Evolutionary conservation across 2,329 filamentous ascomycete genomes (phyloP), one percentile per base, ranked within the genome.

Genomic region (Camptophora hylomeconis): DNA sequence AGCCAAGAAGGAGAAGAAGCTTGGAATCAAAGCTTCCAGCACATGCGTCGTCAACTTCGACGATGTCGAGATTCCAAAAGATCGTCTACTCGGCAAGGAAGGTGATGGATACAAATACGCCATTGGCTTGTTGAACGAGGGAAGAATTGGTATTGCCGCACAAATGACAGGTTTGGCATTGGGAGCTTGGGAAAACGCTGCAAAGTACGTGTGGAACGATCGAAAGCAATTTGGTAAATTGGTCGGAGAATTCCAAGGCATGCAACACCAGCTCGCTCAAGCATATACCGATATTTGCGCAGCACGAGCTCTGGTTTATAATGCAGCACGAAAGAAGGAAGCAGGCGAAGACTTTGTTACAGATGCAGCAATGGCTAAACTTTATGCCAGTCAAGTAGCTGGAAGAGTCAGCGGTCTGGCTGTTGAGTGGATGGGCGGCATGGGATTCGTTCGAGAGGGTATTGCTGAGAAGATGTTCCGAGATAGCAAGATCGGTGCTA

Each of bases 1-100:
- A 49, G 84, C 89, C 21, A 98, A 98, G 72, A 98, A 98, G 67
- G 89, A 98, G 68, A 95, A 95, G 78, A 98, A 98, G 67, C 75
- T 98, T 26, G 89, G 89, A 35, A 98, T 98, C 62, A 78, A 72
- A 50, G 89, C 89, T 30, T 92, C 81, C 61, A 92, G 81, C 61
- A 98, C 89, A 17, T 98, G 89, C 58, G 87, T 94, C 39, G 68
- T 98, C 55, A 95, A 82, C 67, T 92, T 98, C 47, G 89, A 98
- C 58, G 89, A 98, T 48, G 84, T 95, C 29, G 72, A 87, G 49
- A 70, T 98, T 20, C 84, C 89, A 37, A 77, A 75, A 56, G 80
- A 77, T 49, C 92, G 93, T 56, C 61, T 98, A 10, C 70, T 98
- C 1, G 89, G 89, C 39, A 69, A 86, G 56, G 74, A 80, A 48